Percentiles rank a stretch among this genome's conserved stretches.
Evolutionary conservation across 2,329 filamentous ascomycete genomes (phyloP).

Genomic region (Fusarium phyllophilum): DNA sequence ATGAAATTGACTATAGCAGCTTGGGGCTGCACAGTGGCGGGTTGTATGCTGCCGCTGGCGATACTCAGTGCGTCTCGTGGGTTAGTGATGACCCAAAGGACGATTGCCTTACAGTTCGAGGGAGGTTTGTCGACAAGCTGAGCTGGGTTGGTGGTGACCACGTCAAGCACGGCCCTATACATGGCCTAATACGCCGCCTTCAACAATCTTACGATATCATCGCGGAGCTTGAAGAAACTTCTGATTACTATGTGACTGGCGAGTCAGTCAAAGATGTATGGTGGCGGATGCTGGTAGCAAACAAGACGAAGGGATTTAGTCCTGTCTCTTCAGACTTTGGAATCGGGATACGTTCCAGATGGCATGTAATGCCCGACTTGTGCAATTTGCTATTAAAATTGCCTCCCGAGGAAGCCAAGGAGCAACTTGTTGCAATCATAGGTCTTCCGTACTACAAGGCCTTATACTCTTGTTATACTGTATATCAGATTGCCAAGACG

Average conservation of each 20-base stretch:
- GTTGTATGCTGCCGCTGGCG: not conserved
- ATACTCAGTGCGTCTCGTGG: not conserved
- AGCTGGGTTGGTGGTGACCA: not conserved
- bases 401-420: not conserved
- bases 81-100: not conserved
- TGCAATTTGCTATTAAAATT: fast-evolving
- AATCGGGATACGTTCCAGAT: not conserved
- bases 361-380: fast-evolving
- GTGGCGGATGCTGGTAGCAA: not conserved
- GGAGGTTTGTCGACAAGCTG: not conserved
- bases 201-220: fast-evolving
- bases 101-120: not conserved
- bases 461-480: not conserved
- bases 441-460: not conserved
- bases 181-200: not conserved
- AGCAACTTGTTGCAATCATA: not conserved
- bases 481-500: not conserved
- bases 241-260: not conserved
- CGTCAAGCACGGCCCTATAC: not conserved
- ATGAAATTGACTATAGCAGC: fast-evolving
- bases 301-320: not conserved
- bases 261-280: not conserved
- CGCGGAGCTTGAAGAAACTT: fast-evolving
- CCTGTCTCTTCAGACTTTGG: not conserved
- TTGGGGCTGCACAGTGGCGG: not conserved